These are phyloP conservation scores for Diplocarpon rosae DNA, from an alignment of 2,329 filamentous ascomycete species.

Conservation along the genomic window DNA sequence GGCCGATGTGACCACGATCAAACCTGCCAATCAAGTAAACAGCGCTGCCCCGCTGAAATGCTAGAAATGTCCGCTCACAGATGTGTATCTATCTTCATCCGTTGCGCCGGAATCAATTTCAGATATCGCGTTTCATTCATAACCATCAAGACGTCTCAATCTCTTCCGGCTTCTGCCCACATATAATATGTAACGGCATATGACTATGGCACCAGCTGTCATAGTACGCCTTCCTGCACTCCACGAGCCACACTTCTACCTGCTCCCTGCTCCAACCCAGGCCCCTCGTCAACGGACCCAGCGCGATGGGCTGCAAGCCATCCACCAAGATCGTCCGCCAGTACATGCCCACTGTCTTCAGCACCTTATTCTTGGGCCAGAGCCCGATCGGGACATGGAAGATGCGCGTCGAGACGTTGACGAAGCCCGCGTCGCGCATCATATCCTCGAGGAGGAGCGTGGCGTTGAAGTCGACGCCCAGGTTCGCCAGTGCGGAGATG, in stretches of 20 bases:
- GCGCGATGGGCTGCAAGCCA: constrained; percentile 39
- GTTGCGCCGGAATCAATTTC: too few relatives aligned
- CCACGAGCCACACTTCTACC: constrained; percentile 37
- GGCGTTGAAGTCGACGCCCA: constrained; percentile 38
- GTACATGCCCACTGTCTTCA: constrained; percentile 41
- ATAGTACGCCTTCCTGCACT: constrained; percentile 38
- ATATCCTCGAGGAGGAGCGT: constrained; percentile 32
- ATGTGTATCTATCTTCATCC: too few relatives aligned
- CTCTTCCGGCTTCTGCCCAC: constrained; percentile 38
- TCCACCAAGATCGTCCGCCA: constrained; percentile 40
- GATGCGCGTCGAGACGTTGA: constrained; percentile 33
- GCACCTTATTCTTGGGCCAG: constrained; percentile 33
- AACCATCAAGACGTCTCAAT: too few relatives aligned
- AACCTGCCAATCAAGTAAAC: too few relatives aligned
- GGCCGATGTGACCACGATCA: too few relatives aligned
- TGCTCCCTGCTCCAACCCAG: constrained; percentile 38
- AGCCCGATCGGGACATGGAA: constrained; percentile 37
- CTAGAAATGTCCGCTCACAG: too few relatives aligned
- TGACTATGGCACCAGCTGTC: constrained; percentile 34
- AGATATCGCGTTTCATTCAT: too few relatives aligned
- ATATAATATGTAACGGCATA: constrained; percentile 45
- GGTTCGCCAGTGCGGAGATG: constrained; percentile 31
- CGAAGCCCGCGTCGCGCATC: constrained; percentile 41
- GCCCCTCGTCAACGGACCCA: constrained; percentile 40
- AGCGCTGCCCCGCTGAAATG: too few relatives aligned